These are phyloP conservation scores for Spirogloea muscicola DNA, from an alignment of 139 green algal genomes.

Conservation along the genomic window DNA sequence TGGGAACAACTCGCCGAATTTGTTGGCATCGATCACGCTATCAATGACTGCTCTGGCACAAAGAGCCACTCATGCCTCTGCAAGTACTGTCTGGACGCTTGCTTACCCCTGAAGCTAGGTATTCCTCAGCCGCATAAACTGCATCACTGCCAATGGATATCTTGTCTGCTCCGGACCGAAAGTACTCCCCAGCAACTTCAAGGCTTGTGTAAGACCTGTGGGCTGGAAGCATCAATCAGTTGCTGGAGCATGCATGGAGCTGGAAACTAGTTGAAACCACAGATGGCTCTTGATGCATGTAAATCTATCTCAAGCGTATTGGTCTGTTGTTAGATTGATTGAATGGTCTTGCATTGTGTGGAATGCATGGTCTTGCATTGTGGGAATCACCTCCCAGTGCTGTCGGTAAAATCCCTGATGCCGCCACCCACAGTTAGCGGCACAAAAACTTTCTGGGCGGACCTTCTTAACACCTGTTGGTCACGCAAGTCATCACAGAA, in stretches of 20 bases:
- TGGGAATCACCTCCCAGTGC: slow-evolving; percentile 50
- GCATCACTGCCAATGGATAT: slow-evolving; percentile 95
- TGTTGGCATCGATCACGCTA: too few species aligned
- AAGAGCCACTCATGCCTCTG: too few species aligned
- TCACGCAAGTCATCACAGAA: background rate
- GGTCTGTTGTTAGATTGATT: too few species aligned
- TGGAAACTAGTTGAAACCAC: too few species aligned
- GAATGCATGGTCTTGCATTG: too few species aligned
- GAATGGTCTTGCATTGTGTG: too few species aligned
- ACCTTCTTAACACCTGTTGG: slow-evolving; percentile 53
- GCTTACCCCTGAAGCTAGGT: slow-evolving; percentile 42
- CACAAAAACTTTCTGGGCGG: slow-evolving; percentile 94
- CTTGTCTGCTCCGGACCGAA: slow-evolving; percentile 92
- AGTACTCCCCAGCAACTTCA: slow-evolving; percentile 95
- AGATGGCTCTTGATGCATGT: too few species aligned
- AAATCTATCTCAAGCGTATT: too few species aligned
- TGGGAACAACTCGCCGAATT: too few species aligned
- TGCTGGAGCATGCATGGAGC: too few species aligned
- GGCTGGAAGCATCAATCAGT: background rate
- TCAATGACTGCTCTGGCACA: too few species aligned
- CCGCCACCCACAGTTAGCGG: slow-evolving; percentile 95
- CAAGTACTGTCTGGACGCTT: too few species aligned
- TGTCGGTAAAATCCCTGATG: slow-evolving; percentile 89
- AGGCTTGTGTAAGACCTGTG: slow-evolving; percentile 69
- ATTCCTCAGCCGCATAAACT: slow-evolving; percentile 50